Evolutionary conservation across 345 rosid genomes (phyloP).

Genomic region (Hevea brasiliensis): DNA sequence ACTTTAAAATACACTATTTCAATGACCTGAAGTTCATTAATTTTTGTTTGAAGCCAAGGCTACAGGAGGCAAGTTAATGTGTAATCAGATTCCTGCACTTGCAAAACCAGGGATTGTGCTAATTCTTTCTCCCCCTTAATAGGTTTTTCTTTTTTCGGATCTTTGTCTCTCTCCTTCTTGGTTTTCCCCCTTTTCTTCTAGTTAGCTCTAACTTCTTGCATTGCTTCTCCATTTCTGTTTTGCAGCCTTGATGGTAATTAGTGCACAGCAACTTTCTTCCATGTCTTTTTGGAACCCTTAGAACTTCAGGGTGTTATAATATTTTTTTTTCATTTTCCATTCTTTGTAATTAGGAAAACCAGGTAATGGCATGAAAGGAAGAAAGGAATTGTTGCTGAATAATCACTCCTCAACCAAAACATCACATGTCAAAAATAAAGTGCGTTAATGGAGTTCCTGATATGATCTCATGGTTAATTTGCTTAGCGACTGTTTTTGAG

Average conservation of each 20-base stretch:
- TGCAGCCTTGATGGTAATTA: slow-evolving; percentile 88
- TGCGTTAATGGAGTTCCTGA: slow-evolving; percentile 15
- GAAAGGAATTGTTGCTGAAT: slow-evolving; percentile 91
- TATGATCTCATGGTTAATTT: neutral
- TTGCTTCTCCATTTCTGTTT: slow-evolving; percentile 29
- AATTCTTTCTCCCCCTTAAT: slow-evolving; percentile 91
- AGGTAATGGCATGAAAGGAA: slow-evolving; percentile 83
- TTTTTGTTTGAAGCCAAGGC: slow-evolving; percentile 98
- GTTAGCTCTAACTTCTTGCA: neutral
- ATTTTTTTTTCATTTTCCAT: neutral
- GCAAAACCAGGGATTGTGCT: slow-evolving; percentile 87
- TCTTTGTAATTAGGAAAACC: slow-evolving; percentile 70
- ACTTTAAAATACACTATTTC: neutral
- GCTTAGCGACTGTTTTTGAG: neutral
- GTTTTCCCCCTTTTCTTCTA: neutral
- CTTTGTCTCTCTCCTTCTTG: neutral
- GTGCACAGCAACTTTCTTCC: neutral
- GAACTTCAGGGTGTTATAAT: neutral
- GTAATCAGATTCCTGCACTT: slow-evolving; percentile 92
- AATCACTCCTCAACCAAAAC: slow-evolving; percentile 83
- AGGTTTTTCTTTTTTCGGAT: slow-evolving; percentile 62
- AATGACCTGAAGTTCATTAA: neutral
- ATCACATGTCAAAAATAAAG: slow-evolving; percentile 59
- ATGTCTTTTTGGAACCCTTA: neutral
- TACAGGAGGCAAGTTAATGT: slow-evolving; percentile 95